Base-by-base conservation (phyloP, 75 land plant species). In the Sequoiadendron giganteum region DNA sequence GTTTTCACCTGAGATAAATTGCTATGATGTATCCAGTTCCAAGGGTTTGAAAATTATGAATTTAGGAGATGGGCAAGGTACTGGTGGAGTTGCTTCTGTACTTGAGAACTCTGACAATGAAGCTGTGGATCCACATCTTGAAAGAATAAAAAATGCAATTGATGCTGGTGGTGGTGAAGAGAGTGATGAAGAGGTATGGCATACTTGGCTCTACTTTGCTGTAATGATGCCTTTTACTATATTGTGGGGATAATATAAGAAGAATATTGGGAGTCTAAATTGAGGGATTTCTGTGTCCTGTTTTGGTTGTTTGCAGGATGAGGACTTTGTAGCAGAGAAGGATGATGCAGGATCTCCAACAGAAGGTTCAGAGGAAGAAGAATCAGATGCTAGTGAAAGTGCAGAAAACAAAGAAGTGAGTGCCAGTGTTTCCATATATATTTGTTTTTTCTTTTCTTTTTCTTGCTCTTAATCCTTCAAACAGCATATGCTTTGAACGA, bases 341-440 rank as follows among this genome's bases (percentile, higher is more conserved):
- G 99, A 98, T 90, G 99, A 98, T 94, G 96, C 89, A 39, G 99
- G 99, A 11, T 98, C 99, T 42, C 97, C 99, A 18, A 94, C 99
- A 47, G 99, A 98, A 95, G 97, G 97, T 88, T 98, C 99, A 83
- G 93, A 90, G 14, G 99, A 89, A 40, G 99, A 91, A 47, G 99
- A 94, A 85, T 93, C 99, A 43, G 96, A 98, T 93, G 99, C 93
- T 36, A 98, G 99, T 91, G 94, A 93, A 68, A 92, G 91, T 90
- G 95, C 91, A 79, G 94, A 83, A 39, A 90, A 86, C 42, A 92
- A 92, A 89, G 94, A 93, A 87, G 94, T 90, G 83, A 87, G 84
- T n/a, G 8, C n/a, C 32, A 30, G 15, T 52, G 55, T 52, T 43
- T n/a, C 14, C 49, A 32, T 86, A 13, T 87, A 43, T 87, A 2